Conservation (phyloP, 106 monocot species). For the Allium fistulosum region DNA sequence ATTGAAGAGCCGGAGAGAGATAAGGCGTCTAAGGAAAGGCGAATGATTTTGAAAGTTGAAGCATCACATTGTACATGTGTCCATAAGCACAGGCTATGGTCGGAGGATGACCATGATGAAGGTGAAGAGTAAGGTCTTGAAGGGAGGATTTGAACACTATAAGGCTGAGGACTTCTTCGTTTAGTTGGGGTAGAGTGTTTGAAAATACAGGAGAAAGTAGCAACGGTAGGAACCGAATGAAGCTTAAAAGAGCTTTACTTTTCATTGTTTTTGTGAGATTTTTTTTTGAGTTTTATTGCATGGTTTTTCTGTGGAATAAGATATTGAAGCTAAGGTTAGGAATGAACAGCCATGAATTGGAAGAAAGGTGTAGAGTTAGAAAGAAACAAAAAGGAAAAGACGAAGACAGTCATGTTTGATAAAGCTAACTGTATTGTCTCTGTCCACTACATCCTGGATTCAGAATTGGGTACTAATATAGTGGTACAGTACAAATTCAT, state of each 20-base stretch:
- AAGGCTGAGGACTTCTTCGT: slow-evolving; percentile 77
- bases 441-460: no score
- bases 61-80: slow-evolving; percentile 66
- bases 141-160: slow-evolving; percentile 77
- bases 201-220: background rate
- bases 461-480: no score
- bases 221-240: background rate
- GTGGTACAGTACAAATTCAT: no score
- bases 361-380: no score
- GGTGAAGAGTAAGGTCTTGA: slow-evolving; percentile 27
- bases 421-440: no score
- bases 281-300: no score
- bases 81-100: slow-evolving; percentile 68
- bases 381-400: no score
- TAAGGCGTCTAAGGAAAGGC: slow-evolving; percentile 34
- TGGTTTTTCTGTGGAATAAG: no score
- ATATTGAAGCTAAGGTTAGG: no score
- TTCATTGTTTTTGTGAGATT: background rate
- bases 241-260: background rate
- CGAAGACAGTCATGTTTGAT: no score
- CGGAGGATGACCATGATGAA: slow-evolving; percentile 57
- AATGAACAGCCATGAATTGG: no score
- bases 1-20: slow-evolving; percentile 54
- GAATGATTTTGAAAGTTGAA: slow-evolving; percentile 43
- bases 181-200: slow-evolving; percentile 22